Evolutionary conservation across 208 protist genomes (phyloP).

Genomic region (Naegleria lovaniensis): DNA sequence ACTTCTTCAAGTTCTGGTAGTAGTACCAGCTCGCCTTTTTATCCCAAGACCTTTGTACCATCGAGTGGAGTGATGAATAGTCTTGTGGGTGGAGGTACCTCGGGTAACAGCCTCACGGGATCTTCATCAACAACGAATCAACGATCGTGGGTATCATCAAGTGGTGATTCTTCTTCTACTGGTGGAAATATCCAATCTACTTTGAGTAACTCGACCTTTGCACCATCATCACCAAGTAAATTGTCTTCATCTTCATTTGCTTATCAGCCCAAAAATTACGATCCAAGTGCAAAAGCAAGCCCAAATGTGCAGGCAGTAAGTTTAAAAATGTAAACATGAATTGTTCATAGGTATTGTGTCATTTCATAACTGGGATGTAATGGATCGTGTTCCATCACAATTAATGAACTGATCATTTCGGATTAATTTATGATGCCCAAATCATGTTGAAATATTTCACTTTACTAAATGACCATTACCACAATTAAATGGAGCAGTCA

Average conservation of each 20-base stretch:
- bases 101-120: not conserved
- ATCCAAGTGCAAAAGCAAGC: not conserved
- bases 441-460: not conserved
- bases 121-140: not conserved
- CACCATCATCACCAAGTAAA: not conserved
- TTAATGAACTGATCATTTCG: too few relatives aligned
- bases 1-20: too few relatives aligned
- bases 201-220: not conserved
- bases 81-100: not conserved
- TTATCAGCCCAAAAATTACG: not conserved
- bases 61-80: too few relatives aligned
- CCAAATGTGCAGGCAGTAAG: not conserved
- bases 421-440: too few relatives aligned
- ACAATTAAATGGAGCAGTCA: not conserved
- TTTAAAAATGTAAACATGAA: not conserved
- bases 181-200: too few relatives aligned
- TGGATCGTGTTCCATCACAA: too few relatives aligned
- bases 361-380: too few relatives aligned
- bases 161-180: not conserved
- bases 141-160: not conserved
- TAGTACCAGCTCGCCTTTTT: too few relatives aligned
- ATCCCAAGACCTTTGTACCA: too few relatives aligned
- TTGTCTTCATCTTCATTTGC: not conserved
- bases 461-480: not conserved
- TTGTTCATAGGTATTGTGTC: not conserved